A percentile compares a stretch with the other conserved stretches of the same genome.
Evolutionary conservation across 805 yeast genomes (phyloP).

Genomic region (Cyberlindnera bimundalis): DNA sequence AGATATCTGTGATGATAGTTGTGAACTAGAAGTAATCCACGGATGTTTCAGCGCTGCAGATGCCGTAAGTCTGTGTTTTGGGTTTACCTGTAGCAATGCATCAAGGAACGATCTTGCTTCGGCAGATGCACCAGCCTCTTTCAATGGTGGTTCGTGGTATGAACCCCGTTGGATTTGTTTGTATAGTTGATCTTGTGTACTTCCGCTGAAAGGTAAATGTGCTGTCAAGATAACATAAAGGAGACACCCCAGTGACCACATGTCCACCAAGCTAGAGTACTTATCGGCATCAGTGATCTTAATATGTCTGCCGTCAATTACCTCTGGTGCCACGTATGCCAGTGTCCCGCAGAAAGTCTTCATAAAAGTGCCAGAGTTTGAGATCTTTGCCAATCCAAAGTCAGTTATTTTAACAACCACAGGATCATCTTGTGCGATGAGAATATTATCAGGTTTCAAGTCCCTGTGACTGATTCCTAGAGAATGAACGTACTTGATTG

Average conservation of each 20-base stretch:
- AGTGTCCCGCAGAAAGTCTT: conserved; percentile 97
- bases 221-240: conserved; percentile 90
- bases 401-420: conserved; percentile 91
- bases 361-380: conserved; percentile 80
- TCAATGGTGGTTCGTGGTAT: conserved; percentile 73
- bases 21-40: conserved; percentile 53
- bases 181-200: conserved; percentile 83
- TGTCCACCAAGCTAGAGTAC: conserved; percentile 87
- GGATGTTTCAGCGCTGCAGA: conserved; percentile 70
- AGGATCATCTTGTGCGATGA: conserved; percentile 88
- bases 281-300: conserved; percentile 28
- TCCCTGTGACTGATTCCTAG: conserved; percentile 95
- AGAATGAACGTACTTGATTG: conserved; percentile 82
- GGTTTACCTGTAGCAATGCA: conserved; percentile 72
- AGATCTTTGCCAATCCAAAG: conserved; percentile 91
- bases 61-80: conserved; percentile 69
- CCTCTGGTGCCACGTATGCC: conserved; percentile 97
- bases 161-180: conserved; percentile 72
- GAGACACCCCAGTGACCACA: conserved; percentile 97
- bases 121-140: conserved; percentile 59
- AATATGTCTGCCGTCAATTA: conserved; percentile 43
- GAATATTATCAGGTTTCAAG: conserved; percentile 91
- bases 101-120: conserved; percentile 72
- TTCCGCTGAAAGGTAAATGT: conserved; percentile 92
- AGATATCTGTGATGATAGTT: conserved; percentile 42